These are phyloP conservation scores for Helichrysum umbraculigerum DNA, from an alignment of 129 eudicot species.

Conservation along the genomic window DNA sequence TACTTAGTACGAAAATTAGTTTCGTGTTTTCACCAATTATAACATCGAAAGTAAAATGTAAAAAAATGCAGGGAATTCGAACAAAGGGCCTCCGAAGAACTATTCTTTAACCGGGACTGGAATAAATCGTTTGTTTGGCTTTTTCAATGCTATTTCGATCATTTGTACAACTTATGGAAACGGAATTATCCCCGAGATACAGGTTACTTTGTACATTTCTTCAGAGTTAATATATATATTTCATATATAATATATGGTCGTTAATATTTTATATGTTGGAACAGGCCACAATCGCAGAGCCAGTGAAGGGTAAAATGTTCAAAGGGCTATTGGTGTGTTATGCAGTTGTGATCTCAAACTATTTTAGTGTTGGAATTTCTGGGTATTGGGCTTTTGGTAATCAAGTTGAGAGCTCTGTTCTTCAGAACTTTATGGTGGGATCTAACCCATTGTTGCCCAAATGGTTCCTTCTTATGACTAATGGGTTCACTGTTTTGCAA, in stretches of 20 bases:
- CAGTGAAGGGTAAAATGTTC: slow-evolving; percentile 71
- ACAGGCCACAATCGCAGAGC: slow-evolving; percentile 81
- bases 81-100: slow-evolving; percentile 51
- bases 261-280: slow-evolving; percentile 9
- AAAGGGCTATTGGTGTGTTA: slow-evolving; percentile 70
- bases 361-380: slow-evolving; percentile 72
- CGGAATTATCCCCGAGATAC: slow-evolving; percentile 84
- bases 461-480: slow-evolving; percentile 64
- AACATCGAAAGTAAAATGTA: neutral
- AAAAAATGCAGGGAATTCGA: slow-evolving; percentile 43
- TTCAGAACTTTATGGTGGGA: slow-evolving; percentile 55
- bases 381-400: slow-evolving; percentile 93
- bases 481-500: slow-evolving; percentile 55
- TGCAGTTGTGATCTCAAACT: slow-evolving; percentile 56
- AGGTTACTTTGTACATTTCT: slow-evolving; percentile 35
- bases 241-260: neutral
- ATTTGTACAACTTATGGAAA: slow-evolving; percentile 75
- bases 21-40: neutral
- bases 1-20: neutral
- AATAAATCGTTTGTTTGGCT: slow-evolving; percentile 50
- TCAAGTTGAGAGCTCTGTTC: slow-evolving; percentile 49
- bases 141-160: slow-evolving; percentile 70
- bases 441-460: slow-evolving; percentile 57
- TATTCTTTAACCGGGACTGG: slow-evolving; percentile 49
- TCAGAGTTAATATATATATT: neutral